Conservation (phyloP, 2,329 filamentous ascomycete species). For the Aaosphaeria arxii region DNA sequence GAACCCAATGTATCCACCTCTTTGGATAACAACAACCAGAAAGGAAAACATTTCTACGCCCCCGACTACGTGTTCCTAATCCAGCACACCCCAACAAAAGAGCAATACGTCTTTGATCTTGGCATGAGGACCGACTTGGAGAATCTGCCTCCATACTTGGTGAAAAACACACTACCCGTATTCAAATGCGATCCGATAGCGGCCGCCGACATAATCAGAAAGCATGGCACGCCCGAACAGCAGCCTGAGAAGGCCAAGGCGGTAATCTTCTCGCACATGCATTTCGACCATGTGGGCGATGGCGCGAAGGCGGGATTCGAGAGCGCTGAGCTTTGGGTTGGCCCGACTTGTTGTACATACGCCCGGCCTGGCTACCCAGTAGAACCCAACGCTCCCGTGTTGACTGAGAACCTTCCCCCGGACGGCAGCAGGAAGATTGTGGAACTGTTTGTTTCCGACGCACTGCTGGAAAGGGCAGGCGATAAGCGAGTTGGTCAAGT, state of each 20-base stretch:
- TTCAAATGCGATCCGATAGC: conserved; percentile 34
- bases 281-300: conserved; percentile 42
- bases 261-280: conserved; percentile 39
- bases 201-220: conserved; percentile 23
- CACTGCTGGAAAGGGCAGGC: conserved; percentile 16
- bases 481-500: conserved; percentile 26
- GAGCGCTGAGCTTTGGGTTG: conserved; percentile 39
- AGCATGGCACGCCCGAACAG: conserved; percentile 22
- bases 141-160: conserved; percentile 37
- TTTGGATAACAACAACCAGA: background rate
- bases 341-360: conserved; percentile 31
- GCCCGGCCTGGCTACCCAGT: conserved; percentile 28
- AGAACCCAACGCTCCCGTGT: conserved; percentile 23
- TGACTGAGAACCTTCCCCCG: conserved; percentile 41
- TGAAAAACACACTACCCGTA: conserved; percentile 40
- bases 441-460: conserved; percentile 26
- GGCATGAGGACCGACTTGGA: conserved; percentile 49
- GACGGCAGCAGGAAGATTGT: conserved; percentile 44
- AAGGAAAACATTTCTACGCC: conserved; percentile 17
- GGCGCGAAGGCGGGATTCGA: conserved; percentile 35
- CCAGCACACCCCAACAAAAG: conserved; percentile 23
- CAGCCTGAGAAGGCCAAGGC: conserved; percentile 40
- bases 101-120: conserved; percentile 52
- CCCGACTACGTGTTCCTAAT: conserved; percentile 33
- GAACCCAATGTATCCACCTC: conserved; percentile 37